phyloP scores from a whole-genome alignment of 2,329 filamentous ascomycete species.

The Venturia carpophila region DNA sequence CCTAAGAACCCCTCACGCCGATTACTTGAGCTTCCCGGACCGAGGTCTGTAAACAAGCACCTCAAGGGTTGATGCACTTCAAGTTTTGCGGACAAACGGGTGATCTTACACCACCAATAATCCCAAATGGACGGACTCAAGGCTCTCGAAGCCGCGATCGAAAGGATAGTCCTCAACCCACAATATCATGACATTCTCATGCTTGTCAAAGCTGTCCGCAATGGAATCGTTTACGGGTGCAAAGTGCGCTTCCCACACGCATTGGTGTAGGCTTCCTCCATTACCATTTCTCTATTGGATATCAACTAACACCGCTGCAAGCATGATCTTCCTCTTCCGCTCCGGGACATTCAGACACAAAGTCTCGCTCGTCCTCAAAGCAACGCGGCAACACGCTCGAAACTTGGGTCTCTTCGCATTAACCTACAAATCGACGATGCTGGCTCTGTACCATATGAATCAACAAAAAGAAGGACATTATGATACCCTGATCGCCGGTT shows the following conservation, averaged over 20 bases:
- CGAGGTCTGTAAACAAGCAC: background rate
- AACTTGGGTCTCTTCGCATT: conserved; percentile 89
- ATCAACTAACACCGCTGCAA: conserved; percentile 30
- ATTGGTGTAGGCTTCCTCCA: conserved; percentile 53
- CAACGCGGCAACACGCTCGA: conserved; percentile 80
- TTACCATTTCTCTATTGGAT: conserved; percentile 6
- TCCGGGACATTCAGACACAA: conserved; percentile 86
- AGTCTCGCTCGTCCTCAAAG: conserved; percentile 65
- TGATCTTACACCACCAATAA: background rate
- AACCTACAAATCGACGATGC: conserved; percentile 79
- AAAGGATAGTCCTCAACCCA: conserved; percentile 73
- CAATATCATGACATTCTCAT: conserved; percentile 77
- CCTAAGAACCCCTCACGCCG: background rate
- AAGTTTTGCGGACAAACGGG: background rate
- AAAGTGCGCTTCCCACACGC: conserved; percentile 99
- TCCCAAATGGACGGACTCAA: conserved; percentile 12
- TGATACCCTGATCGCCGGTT: conserved; percentile 78
- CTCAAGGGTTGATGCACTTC: background rate
- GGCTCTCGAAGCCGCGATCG: conserved; percentile 53
- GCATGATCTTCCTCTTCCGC: conserved; percentile 95
- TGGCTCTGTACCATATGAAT: conserved; percentile 54
- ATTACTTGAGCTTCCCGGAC: background rate
- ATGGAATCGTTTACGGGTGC: conserved; percentile 91
- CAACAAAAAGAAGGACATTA: conserved; percentile 57
- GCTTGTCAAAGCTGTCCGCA: conserved; percentile 86